Percentiles rank a stretch among this genome's conserved stretches.
phyloP scores from a whole-genome alignment of 345 rosid species.

The Triadica sebifera region DNA sequence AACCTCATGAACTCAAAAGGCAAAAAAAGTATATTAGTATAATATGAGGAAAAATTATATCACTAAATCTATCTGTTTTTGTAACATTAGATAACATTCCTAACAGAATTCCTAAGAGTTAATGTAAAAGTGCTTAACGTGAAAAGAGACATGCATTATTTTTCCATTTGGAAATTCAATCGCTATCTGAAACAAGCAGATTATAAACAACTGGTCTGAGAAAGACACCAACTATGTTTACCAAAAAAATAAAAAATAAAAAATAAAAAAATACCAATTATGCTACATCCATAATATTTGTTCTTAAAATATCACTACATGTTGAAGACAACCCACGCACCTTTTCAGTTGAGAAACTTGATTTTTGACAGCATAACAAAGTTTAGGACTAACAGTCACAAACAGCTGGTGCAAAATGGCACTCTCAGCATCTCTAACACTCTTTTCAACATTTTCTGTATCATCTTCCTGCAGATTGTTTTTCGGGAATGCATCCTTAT shows the following conservation, averaged over 20 bases:
- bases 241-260: too few species aligned
- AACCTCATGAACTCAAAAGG: too few species aligned
- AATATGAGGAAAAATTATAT: too few species aligned
- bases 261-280: too few species aligned
- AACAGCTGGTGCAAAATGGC: slow-evolving; percentile 43
- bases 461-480: slow-evolving; percentile 4
- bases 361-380: slow-evolving; percentile 46
- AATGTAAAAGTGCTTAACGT: not conserved
- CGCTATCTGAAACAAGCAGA: not conserved
- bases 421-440: slow-evolving; percentile 12
- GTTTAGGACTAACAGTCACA: slow-evolving; percentile 51
- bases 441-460: not conserved
- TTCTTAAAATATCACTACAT: slow-evolving; percentile 34
- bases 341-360: slow-evolving; percentile 46
- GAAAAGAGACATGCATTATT: too few species aligned
- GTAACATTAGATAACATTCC: too few species aligned
- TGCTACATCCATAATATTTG: slow-evolving; percentile 11
- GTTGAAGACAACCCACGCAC: slow-evolving; percentile 19
- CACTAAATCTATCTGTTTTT: too few species aligned
- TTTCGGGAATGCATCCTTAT: too few species aligned
- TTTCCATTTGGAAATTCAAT: not conserved
- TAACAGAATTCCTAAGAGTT: not conserved
- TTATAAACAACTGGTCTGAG: not conserved
- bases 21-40: too few species aligned
- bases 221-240: not conserved